Base-by-base conservation (phyloP, 495 filamentous ascomycete species). In the Letharia columbiana region DNA sequence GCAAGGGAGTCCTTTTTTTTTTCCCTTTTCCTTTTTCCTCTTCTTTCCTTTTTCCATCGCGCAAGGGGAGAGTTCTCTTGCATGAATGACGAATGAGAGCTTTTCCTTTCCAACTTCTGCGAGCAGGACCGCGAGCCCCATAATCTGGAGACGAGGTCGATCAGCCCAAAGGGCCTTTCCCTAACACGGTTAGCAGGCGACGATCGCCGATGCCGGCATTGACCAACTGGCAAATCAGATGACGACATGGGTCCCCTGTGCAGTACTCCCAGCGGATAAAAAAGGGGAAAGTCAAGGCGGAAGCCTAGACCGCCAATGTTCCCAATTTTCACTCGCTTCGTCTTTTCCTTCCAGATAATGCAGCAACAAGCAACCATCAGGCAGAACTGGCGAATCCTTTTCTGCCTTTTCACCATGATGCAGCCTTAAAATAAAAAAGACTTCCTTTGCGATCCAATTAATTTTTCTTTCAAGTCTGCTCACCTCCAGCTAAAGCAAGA, bases 81-180 rank as follows among this genome's bases (percentile, higher is more conserved):
- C 8, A n/a, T 5, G 45, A 12, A 12, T 9, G 41, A 8, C 10
- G 41, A 10, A 10, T 4, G 13, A 15, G 41, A 44, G 10, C 6
- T 9, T 44, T 44, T 15, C 23, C 23, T 28, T 44, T 11, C 10
- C 11, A 45, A 45, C 49, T 52, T 31, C 49, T 64, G 57, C 50
- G 52, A 44, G 42, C 40, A 37, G n/a, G 54, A 39, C 63, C 42
- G 18, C 63, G 42, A 28, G 63, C 63, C 54, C 63, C 31, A 60
- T 33, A 60, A 65, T 47, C 56, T 41, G 66, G 66, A 67, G 66
- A 67, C 66, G 60, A 67, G 60, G 65, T 61, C 33, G 41, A 62
- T 41, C 49, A 49, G 60, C 39, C 20, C 23, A 28, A 28, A 28
- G 23, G 23, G 23, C 23, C 23, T 28, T 28, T 28, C 23, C 23